Evolutionary conservation across 176 grass and related monocot species (phyloP), one percentile per base, ranked within the genome.

Genomic region (Chloris gayana): DNA sequence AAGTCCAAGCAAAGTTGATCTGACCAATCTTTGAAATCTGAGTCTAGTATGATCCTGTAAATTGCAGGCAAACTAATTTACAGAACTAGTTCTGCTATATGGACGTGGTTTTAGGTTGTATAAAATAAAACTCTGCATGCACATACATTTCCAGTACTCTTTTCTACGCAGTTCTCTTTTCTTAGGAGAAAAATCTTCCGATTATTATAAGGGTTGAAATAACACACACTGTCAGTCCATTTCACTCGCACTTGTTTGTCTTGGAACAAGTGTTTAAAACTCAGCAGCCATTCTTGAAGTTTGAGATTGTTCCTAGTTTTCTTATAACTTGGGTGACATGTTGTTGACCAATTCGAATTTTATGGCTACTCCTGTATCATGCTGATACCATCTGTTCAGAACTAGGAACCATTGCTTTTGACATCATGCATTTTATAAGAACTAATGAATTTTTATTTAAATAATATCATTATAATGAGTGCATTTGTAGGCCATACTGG

Each of bases 401-500:
- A 63, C 50, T 19, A 56, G 32, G 41, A 83, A 70, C 41, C 7
- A 8, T 4, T 77, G 51, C n/a, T 81, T 22, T 83, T 37, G n/a
- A 17, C 66, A 61, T 30, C n/a, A 54, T 38, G 14, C 51, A 30
- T 65, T 58, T 25, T 14, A 29, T 64, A 21, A 34, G 32, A 27
- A n/a, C 26, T 32, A 24, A 45, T 25, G 22, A 22, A 35, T 58
- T 49, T 67, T 13, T 33, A 18, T 7, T 70, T 63, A 19, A 18
- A 69, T 69, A 76, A 73, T 30, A 58, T 80, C n/a, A 26, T 69
- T 56, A 49, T 80, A 70, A 22, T 83, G 39, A 27, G 22, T 78
- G 30, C 32, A 56, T 86, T 66, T 83, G 56, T 77, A 98, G 92
- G 84, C 92, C 95, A 58, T 98, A 93, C 44, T 98, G 95, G 95